phyloP scores from a whole-genome alignment of 441 rosid species.

The Euphorbia corollata region DNA sequence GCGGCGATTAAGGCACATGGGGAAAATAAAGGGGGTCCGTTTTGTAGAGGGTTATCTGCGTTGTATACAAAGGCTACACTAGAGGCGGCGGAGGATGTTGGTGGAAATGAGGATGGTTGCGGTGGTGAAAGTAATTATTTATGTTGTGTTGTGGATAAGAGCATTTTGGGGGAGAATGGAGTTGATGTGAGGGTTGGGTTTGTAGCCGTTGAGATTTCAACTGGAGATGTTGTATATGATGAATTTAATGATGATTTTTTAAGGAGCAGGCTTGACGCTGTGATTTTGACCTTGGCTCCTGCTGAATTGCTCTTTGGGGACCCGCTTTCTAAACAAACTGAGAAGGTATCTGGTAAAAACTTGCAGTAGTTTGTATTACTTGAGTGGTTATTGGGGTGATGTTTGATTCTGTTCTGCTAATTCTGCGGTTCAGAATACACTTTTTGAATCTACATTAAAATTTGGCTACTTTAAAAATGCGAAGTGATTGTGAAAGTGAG shows the following conservation, averaged over 20 bases:
- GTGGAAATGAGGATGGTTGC: constrained; percentile 56
- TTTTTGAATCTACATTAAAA: neutral
- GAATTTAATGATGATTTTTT: constrained; percentile 60
- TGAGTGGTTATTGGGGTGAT: neutral
- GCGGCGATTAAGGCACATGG: constrained; percentile 89
- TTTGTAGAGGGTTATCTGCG: constrained; percentile 71
- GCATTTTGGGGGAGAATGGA: constrained; percentile 24
- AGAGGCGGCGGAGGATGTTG: constrained; percentile 82
- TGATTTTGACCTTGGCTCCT: constrained; percentile 70
- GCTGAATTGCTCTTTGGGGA: constrained; percentile 77
- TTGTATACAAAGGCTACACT: constrained; percentile 83
- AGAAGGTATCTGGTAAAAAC: constrained; percentile 45
- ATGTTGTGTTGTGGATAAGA: constrained; percentile 70
- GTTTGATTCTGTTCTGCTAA: neutral
- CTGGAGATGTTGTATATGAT: constrained; percentile 78
- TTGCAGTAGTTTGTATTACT: too few relatives aligned
- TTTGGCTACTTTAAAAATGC: neutral
- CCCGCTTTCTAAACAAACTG: constrained; percentile 68
- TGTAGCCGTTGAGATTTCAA: constrained; percentile 82
- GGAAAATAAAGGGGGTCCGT: constrained; percentile 50
- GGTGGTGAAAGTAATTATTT: constrained; percentile 61
- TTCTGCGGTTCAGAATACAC: neutral
- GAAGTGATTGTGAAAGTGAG: neutral
- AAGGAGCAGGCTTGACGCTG: constrained; percentile 85
- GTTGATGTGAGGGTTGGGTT: constrained; percentile 62